Conservation (phyloP, 2,329 filamentous ascomycete genomes). For the Colletotrichum siamense region DNA sequence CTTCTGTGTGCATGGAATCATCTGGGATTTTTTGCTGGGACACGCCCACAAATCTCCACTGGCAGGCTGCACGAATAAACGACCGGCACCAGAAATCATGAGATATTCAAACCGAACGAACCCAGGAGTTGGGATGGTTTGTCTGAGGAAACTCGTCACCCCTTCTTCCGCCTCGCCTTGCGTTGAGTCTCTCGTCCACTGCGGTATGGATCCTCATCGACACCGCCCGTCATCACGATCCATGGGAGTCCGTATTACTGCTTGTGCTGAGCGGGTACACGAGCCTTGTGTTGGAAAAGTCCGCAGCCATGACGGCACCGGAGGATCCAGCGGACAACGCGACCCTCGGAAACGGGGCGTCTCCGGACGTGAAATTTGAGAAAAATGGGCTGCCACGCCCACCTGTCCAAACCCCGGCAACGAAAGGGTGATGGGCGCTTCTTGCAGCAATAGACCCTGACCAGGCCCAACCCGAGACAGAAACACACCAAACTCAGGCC, state of each 20-base stretch:
- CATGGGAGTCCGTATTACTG: neutral
- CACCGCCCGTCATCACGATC: neutral
- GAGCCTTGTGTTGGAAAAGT: neutral
- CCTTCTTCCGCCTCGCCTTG: neutral
- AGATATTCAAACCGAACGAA: neutral
- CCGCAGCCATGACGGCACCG: slow-evolving; percentile 6
- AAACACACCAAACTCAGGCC: neutral
- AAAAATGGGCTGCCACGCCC: neutral
- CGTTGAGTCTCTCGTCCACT: neutral
- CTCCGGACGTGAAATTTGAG: neutral
- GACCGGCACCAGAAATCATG: neutral
- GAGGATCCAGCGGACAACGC: neutral
- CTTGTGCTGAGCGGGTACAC: neutral
- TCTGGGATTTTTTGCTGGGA: neutral
- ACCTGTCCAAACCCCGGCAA: neutral
- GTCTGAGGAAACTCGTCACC: neutral
- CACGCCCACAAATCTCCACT: slow-evolving; percentile 1
- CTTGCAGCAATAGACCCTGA: neutral
- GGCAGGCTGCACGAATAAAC: neutral
- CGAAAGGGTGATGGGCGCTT: neutral
- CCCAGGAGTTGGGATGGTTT: neutral
- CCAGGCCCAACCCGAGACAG: neutral
- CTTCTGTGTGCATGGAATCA: neutral
- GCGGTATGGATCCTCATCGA: neutral
- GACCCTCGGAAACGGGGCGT: neutral